Base-by-base conservation (phyloP, 2,329 filamentous ascomycete genomes). In the Calonectria pseudoreteaudii region DNA sequence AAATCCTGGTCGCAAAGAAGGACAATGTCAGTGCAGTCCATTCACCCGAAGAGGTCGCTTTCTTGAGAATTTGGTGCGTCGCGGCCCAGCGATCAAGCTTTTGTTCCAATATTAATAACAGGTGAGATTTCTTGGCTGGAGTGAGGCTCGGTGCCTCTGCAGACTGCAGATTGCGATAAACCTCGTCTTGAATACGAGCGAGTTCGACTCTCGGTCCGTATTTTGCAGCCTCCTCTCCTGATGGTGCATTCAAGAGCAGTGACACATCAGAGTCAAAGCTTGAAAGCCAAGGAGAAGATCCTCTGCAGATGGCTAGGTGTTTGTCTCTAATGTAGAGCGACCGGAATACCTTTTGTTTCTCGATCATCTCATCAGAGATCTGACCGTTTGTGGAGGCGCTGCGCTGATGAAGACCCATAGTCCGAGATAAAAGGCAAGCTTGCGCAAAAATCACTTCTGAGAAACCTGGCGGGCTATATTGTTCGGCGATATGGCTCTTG, bases 301-400 rank as follows among this genome's bases (percentile, higher is more conserved):
- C 79, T 34, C 77, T 72, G n/a, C 77, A 75, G n/a, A 80, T 76
- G 11, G 73, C 74, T 5, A 68, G 70, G 18, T 78, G 77, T 18
- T 79, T 81, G 38, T 81, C 79, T 47, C 79, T 69, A 31, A 80
- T 76, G 56, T 81, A 81, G 4, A 81, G 58, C 11, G 79, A 81
- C 28, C 74, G 71, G 18, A 81, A 80, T 0, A 79, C 71, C 9
- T 81, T 81, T 9, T 74, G 74, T 31, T 75, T 73, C 69, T 81
- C 79, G 4, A 77, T 26, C 7, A 70, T 58, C 1, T 75, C 71
- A 26, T 79, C 79, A 1, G 74, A 52, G 2, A 68, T 30, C 0
- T 58, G 23, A 20, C 66, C 56, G 11, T 60, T 70, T 10, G 52
- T 64, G 26, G 71, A 74, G 20, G 77, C 74, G n/a, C 68, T 65